Percentiles rank a stretch among this genome's conserved stretches.
Evolutionary conservation across 2,329 filamentous ascomycete genomes (phyloP).

Genomic region (Mycocentrospora acerina): DNA sequence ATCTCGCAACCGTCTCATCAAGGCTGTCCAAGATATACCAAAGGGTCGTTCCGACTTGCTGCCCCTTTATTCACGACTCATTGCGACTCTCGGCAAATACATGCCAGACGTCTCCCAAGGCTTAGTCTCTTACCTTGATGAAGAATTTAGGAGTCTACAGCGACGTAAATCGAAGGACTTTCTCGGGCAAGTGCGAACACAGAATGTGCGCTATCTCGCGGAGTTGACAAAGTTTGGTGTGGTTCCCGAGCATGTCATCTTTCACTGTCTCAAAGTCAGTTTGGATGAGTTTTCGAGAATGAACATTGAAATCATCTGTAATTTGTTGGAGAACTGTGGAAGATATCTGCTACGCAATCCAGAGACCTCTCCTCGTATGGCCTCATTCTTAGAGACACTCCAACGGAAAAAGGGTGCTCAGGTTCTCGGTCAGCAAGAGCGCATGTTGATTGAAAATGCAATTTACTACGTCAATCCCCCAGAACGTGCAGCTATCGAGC

Average conservation of each 20-base stretch:
- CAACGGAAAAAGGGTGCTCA: conserved; percentile 95
- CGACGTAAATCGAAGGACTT: conserved; percentile 98
- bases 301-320: conserved; percentile 99
- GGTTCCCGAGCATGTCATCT: conserved; percentile 97
- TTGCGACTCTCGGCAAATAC: conserved; percentile 90
- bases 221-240: conserved; percentile 98
- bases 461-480: conserved; percentile 98
- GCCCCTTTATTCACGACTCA: conserved; percentile 86
- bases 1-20: conserved; percentile 89
- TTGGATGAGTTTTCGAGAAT: conserved; percentile 96
- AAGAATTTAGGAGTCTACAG: conserved; percentile 95
- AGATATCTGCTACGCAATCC: conserved; percentile 90
- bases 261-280: conserved; percentile 97
- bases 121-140: conserved; percentile 87
- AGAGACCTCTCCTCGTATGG: conserved; percentile 91
- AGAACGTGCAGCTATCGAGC: conserved; percentile 87
- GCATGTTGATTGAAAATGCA: conserved; percentile 97
- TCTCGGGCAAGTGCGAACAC: conserved; percentile 85
- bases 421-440: conserved; percentile 91
- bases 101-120: conserved; percentile 93
- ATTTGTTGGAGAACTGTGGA: conserved; percentile 93
- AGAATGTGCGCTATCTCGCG: conserved; percentile 95
- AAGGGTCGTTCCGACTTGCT: conserved; percentile 91
- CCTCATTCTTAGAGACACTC: conserved; percentile 88
- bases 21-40: conserved; percentile 89